Evolutionary conservation across 805 yeast species (phyloP), one percentile per base, ranked within the genome.

Genomic region (Maudiozyma bulderi): DNA sequence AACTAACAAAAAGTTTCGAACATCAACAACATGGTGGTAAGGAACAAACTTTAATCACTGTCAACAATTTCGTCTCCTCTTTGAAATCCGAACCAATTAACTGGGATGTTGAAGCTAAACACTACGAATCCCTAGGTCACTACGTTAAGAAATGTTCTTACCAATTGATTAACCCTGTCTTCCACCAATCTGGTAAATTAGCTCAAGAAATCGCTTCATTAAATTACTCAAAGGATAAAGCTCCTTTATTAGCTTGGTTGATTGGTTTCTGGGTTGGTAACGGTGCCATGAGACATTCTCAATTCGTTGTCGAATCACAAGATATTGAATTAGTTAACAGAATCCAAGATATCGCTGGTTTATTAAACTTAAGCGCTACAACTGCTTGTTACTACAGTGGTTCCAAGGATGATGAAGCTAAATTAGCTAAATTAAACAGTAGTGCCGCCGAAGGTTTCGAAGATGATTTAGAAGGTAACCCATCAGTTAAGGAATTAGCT

Each of bases 91-190:
- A 40, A 31, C 49, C 56, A 31, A 50, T 73, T 48, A 65, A 70
- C 30, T 73, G 77, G 78, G 64, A 63, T 41, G 50, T 71, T 44
- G 74, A 71, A 58, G 75, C 74, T 40, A 58, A 60, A 39, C 68
- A 71, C 53, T 57, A 59, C 44, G 45, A 53, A n/a, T 41, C 47
- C 11, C 41, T 73, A 28, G 56, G 55, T 29, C 32, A 43, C n/a
- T 8, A 51, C 43, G 71, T 69, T 43, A 62, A 63, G 35, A 52
- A 53, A 40, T 54, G 59, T 31, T 61, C 77, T 32, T 47, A 53
- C 42, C 75, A 71, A 61, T 44, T 64, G 13, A 58, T 64, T 47
- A 57, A 57, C 48, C 77, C 77, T 32, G 62, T 69, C 8, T 56
- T 60, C 38, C 33, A 50, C 34, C 69, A 70, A 55, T 54, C 59